These are phyloP conservation scores for Candida hungchunana DNA, from an alignment of 805 yeast genomes.

Conservation along the genomic window DNA sequence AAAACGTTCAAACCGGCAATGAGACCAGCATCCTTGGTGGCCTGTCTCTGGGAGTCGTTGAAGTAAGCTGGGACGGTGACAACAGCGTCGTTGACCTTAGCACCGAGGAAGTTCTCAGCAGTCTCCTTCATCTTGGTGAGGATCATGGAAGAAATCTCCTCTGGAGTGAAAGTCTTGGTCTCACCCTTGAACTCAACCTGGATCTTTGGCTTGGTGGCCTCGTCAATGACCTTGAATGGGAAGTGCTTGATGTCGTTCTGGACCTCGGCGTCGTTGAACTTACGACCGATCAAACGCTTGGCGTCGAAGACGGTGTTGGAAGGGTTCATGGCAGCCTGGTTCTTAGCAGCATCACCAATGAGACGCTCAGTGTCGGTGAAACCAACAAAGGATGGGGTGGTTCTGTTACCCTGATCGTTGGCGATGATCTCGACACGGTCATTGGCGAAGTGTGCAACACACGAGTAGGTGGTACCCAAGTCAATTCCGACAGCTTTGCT, in stretches of 20 bases:
- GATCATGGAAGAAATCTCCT: constrained; percentile 93
- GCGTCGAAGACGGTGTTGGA: constrained; percentile 86
- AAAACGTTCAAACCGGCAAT: constrained; percentile 21
- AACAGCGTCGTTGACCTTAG: constrained; percentile 83
- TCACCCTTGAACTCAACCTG: constrained; percentile 62
- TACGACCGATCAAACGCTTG: constrained; percentile 93
- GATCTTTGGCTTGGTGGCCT: constrained; percentile 71
- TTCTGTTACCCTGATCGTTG: constrained; percentile 98
- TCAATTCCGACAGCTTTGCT: constrained; percentile 48
- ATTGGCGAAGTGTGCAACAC: constrained; percentile 92
- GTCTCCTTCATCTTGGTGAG: constrained; percentile 85
- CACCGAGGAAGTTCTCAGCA: constrained; percentile 88
- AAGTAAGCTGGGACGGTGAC: constrained; percentile 36
- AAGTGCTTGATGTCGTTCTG: constrained; percentile 74
- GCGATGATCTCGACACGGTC: constrained; percentile 95
- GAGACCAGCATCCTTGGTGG: constrained; percentile 22
- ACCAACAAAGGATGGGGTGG: constrained; percentile 94
- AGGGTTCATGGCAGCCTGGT: constrained; percentile 97
- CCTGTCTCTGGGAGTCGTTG: constrained; percentile 23
- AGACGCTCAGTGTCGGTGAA: constrained; percentile 94
- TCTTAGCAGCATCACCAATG: constrained; percentile 97
- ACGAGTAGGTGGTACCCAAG: constrained; percentile 48
- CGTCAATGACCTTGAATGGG: constrained; percentile 78
- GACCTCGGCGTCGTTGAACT: constrained; percentile 73
- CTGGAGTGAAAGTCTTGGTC: constrained; percentile 84